A percentile compares a stretch with the other conserved stretches of the same genome.
Evolutionary conservation across 805 yeast species (phyloP).

Genomic region (Lachancea lanzarotensis): DNA sequence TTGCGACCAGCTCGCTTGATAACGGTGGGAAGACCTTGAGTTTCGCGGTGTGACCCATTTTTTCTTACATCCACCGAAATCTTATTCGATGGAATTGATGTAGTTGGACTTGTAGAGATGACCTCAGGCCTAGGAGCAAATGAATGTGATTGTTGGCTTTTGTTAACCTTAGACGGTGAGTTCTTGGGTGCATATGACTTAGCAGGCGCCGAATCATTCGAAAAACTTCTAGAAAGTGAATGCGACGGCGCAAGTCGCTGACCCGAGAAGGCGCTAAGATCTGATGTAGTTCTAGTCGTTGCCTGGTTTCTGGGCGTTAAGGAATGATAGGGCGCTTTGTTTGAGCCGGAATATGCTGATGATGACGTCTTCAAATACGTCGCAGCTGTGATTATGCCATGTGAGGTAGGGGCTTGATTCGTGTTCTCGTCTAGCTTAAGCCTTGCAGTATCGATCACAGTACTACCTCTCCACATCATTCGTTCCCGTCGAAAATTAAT

Average conservation of each 20-base stretch:
- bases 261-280: background rate
- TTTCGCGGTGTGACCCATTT: background rate
- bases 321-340: background rate
- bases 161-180: background rate
- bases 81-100: background rate
- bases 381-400: conserved; percentile 29
- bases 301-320: background rate
- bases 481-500: conserved; percentile 24
- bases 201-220: conserved; percentile 5
- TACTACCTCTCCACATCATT: conserved; percentile 26
- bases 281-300: background rate
- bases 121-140: conserved; percentile 4
- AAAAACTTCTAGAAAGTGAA: conserved; percentile 3
- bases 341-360: background rate
- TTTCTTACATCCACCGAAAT: background rate
- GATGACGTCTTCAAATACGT: conserved; percentile 13
- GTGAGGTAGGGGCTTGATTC: conserved; percentile 2
- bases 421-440: conserved; percentile 19
- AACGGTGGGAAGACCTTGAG: background rate
- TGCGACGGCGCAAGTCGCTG: conserved; percentile 15
- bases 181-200: conserved; percentile 14
- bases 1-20: conserved; percentile 2
- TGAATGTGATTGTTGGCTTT: background rate
- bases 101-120: background rate
- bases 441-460: conserved; percentile 15